Percentiles rank a stretch among this genome's conserved stretches.
Evolutionary conservation across 1,284 basidiomycete species (phyloP).

Genomic region (Pterula multifida): DNA sequence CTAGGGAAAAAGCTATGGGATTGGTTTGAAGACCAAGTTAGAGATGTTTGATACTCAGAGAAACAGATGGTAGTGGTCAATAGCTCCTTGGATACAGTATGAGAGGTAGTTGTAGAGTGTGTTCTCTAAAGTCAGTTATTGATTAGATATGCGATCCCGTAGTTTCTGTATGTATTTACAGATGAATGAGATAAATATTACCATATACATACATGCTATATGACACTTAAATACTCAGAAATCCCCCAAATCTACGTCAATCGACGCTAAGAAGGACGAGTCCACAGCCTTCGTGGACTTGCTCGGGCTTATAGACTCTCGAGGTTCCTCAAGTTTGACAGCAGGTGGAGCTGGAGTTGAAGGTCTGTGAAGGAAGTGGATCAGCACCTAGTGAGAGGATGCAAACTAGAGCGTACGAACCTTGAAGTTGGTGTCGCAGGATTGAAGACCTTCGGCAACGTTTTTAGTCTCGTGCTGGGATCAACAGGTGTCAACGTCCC

Average conservation of each 20-base stretch:
- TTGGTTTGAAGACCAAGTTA: slow-evolving; percentile 1
- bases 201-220: too few species aligned
- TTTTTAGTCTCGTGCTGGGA: slow-evolving; percentile 52
- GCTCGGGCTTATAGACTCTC: slow-evolving; percentile 13
- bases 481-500: slow-evolving; percentile 33
- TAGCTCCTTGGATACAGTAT: too few species aligned
- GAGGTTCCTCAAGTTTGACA: slow-evolving; percentile 12
- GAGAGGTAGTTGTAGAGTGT: too few species aligned
- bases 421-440: slow-evolving; percentile 30
- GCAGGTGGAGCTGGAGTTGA: slow-evolving; percentile 29
- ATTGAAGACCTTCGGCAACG: slow-evolving; percentile 38
- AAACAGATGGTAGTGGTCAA: too few species aligned
- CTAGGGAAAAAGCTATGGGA: slow-evolving; percentile 1
- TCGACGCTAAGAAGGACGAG: slow-evolving; percentile 44
- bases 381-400: slow-evolving; percentile 10
- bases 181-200: too few species aligned
- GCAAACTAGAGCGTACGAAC: slow-evolving; percentile 33
- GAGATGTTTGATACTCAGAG: slow-evolving; percentile 1
- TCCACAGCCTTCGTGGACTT: slow-evolving; percentile 33
- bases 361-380: slow-evolving; percentile 23
- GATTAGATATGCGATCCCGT: too few species aligned
- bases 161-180: too few species aligned
- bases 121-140: too few species aligned
- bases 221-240: slow-evolving; percentile 31
- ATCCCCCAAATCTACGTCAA: slow-evolving; percentile 71